Base-by-base conservation (phyloP, 176 grass and related monocot species). In the Paspalum vaginatum region DNA sequence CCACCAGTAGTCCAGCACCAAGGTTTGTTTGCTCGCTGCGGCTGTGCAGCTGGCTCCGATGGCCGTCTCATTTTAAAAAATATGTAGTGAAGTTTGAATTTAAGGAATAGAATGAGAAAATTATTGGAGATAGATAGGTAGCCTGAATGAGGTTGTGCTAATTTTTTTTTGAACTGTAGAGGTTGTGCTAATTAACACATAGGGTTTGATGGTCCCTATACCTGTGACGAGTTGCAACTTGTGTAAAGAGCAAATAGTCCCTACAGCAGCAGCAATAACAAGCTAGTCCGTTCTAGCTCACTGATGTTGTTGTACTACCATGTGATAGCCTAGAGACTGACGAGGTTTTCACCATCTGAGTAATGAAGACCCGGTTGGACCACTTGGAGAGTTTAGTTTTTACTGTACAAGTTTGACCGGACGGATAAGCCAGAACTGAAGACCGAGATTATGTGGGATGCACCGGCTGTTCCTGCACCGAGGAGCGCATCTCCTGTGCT, bases 401-500 rank as follows among this genome's bases (percentile, higher is more conserved):
- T 62, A 50, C 75, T 32, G 25, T 13, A 5, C 8, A 50, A 50
- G 59, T 47, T 63, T 77, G 44, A 46, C 75, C 44, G 58, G 58
- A 38, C 9, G 25, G 78, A 39, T 44, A 53, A 60, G 27, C 18
- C 18, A 17, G 37, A 11, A 74, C 5, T 32, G 43, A 7, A 45
- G 58, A 25, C 32, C 1, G 8, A 21, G 51, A 11, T 10, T 48
- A 7, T n/a, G n/a, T 81, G 15, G 15, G 22, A 26, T 68, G 66
- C 24, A 47, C 25, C 25, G 22, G 66, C 66, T 48, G 66, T 60
- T 57, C 78, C 9, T 81, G 65, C 40, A 47, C 74, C 24, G 25
- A 14, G 2, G 75, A 63, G 17, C 2, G 9, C 56, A 48, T 9
- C 24, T 27, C 57, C 15, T 2, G 1, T 5, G 74, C 43, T 5